Percentiles rank a stretch among this genome's conserved stretches.
Evolutionary conservation across 352 stramenopile genomes (phyloP).

Genomic region (Pythium phragmitis): DNA sequence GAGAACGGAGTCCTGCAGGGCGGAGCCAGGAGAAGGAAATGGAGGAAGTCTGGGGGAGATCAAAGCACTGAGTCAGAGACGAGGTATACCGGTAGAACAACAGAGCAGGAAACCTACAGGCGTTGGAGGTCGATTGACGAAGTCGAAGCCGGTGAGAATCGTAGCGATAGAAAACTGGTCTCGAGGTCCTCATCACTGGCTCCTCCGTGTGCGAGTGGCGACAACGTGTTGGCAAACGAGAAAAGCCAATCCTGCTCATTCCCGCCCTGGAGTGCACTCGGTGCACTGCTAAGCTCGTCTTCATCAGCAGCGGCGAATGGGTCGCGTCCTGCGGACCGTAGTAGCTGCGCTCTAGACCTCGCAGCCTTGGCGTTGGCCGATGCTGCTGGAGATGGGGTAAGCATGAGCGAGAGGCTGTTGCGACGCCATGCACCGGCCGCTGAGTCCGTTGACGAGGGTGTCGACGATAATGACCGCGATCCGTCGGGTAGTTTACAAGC

Average conservation of each 20-base stretch:
- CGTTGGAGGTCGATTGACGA: slow-evolving; percentile 56
- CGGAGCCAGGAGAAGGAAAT: slow-evolving; percentile 42
- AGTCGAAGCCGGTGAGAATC: slow-evolving; percentile 58
- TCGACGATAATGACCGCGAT: slow-evolving; percentile 6
- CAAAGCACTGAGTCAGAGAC: background rate
- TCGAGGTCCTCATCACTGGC: slow-evolving; percentile 53
- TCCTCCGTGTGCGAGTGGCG: slow-evolving; percentile 43
- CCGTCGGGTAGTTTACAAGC: slow-evolving; percentile 7
- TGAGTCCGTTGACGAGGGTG: slow-evolving; percentile 9
- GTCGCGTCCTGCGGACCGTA: slow-evolving; percentile 3
- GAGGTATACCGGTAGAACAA: background rate
- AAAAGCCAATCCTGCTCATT: slow-evolving; percentile 79
- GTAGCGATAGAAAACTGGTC: slow-evolving; percentile 54
- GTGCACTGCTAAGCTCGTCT: slow-evolving; percentile 31
- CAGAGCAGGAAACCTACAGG: slow-evolving; percentile 42
- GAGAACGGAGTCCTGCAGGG: background rate
- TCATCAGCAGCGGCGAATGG: slow-evolving; percentile 19
- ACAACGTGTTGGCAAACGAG: slow-evolving; percentile 75
- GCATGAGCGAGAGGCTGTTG: slow-evolving; percentile 30
- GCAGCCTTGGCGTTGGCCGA: slow-evolving; percentile 7
- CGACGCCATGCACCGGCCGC: slow-evolving; percentile 14
- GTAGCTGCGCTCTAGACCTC: slow-evolving; percentile 10
- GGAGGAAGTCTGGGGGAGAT: slow-evolving; percentile 49
- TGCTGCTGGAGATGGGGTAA: slow-evolving; percentile 23
- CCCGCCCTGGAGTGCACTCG: slow-evolving; percentile 23